Evolutionary conservation across 2,329 filamentous ascomycete genomes (phyloP).

Genomic region (Colletotrichum noveboracense): DNA sequence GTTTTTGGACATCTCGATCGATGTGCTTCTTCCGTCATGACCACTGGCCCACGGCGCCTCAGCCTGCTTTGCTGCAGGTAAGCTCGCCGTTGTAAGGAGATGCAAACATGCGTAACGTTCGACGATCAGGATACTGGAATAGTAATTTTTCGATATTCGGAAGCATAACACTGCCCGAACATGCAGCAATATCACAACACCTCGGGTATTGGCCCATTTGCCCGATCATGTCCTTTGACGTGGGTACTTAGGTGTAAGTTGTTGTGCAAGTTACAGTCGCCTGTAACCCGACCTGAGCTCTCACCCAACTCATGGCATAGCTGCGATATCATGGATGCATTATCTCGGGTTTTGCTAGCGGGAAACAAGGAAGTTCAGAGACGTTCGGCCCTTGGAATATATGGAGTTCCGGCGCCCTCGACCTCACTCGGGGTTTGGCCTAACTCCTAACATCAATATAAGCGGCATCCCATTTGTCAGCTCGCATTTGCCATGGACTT

Average conservation of each 20-base stretch:
- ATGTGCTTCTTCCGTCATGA: background rate
- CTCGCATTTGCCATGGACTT: background rate
- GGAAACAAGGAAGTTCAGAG: rapidly evolving
- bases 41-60: background rate
- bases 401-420: background rate
- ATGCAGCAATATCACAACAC: background rate
- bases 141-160: background rate
- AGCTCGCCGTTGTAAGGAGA: background rate
- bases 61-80: background rate
- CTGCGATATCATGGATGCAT: no score
- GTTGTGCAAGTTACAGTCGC: background rate
- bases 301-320: background rate
- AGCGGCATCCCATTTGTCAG: background rate
- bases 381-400: background rate
- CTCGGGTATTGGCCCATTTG: rapidly evolving
- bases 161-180: background rate
- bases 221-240: background rate
- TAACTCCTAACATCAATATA: background rate
- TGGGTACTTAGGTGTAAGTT: background rate
- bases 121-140: background rate
- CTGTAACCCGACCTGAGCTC: background rate
- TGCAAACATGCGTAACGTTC: background rate
- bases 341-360: rapidly evolving
- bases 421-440: background rate
- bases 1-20: background rate